Conservation (phyloP, 2,329 filamentous ascomycete genomes). For the Lachnellula arida region DNA sequence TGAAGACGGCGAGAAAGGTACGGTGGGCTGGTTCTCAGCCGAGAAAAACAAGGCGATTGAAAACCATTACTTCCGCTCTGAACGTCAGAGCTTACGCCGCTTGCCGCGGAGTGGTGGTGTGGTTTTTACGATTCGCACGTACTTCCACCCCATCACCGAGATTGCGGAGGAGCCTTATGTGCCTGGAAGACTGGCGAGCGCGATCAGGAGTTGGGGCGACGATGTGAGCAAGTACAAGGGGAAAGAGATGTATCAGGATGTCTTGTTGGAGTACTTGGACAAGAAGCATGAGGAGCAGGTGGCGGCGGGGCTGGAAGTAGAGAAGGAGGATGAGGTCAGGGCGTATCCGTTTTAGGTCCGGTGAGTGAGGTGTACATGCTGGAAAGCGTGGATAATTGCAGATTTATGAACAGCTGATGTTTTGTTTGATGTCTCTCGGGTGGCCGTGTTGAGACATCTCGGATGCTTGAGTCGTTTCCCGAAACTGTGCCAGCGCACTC, state of each 20-base stretch:
- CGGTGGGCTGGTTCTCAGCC: conserved; percentile 68
- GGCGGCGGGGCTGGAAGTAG: conserved; percentile 57
- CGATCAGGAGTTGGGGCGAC: conserved; percentile 74
- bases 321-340: conserved; percentile 54
- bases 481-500: too few species aligned
- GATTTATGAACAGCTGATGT: not conserved
- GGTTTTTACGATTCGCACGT: conserved; percentile 61
- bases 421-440: not conserved
- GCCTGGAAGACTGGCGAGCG: conserved; percentile 71
- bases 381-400: not conserved
- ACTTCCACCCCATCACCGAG: conserved; percentile 51
- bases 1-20: conserved; percentile 55
- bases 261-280: conserved; percentile 74
- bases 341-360: conserved; percentile 52
- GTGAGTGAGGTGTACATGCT: not conserved
- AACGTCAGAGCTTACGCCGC: conserved; percentile 58
- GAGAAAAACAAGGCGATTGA: conserved; percentile 68
- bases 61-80: conserved; percentile 70
- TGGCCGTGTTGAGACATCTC: not conserved
- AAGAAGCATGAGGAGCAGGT: conserved; percentile 69
- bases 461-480: too few species aligned
- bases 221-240: conserved; percentile 77
- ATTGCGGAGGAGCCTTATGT: conserved; percentile 65
- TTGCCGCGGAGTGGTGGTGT: conserved; percentile 49
- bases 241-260: conserved; percentile 65